Base-by-base conservation (phyloP, 495 filamentous ascomycete species). In the Darksidea phi region DNA sequence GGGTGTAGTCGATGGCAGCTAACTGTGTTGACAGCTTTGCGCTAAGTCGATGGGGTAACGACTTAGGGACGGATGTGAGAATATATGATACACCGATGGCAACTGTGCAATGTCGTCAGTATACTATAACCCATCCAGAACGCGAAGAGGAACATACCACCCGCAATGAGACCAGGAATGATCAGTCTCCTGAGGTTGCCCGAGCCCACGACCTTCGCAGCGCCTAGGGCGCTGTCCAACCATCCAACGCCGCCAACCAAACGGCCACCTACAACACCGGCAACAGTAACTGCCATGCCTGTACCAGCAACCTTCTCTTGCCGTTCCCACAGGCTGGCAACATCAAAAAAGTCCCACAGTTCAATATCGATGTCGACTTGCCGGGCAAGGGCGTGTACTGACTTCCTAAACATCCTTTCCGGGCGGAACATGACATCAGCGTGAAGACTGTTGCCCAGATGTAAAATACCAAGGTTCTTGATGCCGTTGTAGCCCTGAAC, bases 281-380 rank as follows among this genome's bases (percentile, higher is more conserved):
- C 89, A 26, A 93, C 84, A 1, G 94, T 97, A 74, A 98, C 79
- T 38, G 95, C 93, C 86, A 97, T 88, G 61, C 94, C 85, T 25
- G 91, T 91, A 37, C 91, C 90, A 13, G 90, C 91, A 41, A 94
- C 76, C 77, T 97, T 97, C 77, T 98, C 95, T 71, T 98, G 91
- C 48, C 84, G 80, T 67, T 97, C 90, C 78, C 94, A 85, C 10
- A 96, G 77, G 11, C 83, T 86, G 32, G 81, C 78, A 67, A 91
- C 77, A 72, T 98, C 95, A 71, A 97, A 90, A 77, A 98, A 96
- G 72, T 98, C 94, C 81, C 82, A 88, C 0, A 95, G 57, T 64
- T 97, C 92, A 18, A 94, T 85, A 51, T 95, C 84, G 17, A 94
- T 83, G 63, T 96, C 86, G 18, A 98, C 84, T 69, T 94, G 85